These are phyloP conservation scores for Lachancea fermentati DNA, from an alignment of 805 yeast species.

Conservation along the genomic window DNA sequence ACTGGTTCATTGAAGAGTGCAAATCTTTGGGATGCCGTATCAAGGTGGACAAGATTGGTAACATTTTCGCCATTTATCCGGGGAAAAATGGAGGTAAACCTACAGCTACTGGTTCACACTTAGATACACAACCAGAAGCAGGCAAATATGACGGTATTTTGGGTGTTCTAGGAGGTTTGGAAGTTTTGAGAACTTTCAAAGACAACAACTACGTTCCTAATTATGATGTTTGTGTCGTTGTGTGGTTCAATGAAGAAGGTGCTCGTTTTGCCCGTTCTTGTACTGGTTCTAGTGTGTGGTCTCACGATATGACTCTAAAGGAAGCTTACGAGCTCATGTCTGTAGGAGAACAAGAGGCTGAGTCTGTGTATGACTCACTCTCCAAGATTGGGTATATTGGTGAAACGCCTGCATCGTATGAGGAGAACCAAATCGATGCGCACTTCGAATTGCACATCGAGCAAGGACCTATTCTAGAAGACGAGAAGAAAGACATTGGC, in stretches of 20 bases:
- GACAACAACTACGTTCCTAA: constrained; percentile 55
- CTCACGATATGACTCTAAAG: constrained; percentile 43
- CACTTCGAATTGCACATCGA: constrained; percentile 75
- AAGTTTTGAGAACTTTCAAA: constrained; percentile 58
- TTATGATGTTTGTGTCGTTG: constrained; percentile 57
- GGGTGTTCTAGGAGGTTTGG: constrained; percentile 64
- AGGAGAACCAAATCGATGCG: constrained; percentile 52
- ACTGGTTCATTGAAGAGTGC: constrained; percentile 57
- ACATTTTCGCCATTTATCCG: constrained; percentile 59
- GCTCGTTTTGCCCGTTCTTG: constrained; percentile 67
- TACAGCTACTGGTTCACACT: constrained; percentile 66
- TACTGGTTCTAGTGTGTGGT: constrained; percentile 66
- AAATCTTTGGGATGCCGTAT: constrained; percentile 50
- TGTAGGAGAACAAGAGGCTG: constrained; percentile 45
- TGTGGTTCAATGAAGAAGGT: constrained; percentile 79
- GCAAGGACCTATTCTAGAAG: constrained; percentile 69
- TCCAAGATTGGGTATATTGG: constrained; percentile 62
- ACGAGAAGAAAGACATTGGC: constrained; percentile 51
- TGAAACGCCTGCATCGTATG: constrained; percentile 40
- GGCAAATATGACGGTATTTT: constrained; percentile 71
- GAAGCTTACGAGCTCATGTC: constrained; percentile 48
- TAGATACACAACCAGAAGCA: constrained; percentile 76
- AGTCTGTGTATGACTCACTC: constrained; percentile 49
- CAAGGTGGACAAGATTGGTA: constrained; percentile 60
- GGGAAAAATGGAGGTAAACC: constrained; percentile 48